Evolutionary conservation across 129 eudicot genomes (phyloP), one percentile per base, ranked within the genome.

Genomic region (Arctium minus): DNA sequence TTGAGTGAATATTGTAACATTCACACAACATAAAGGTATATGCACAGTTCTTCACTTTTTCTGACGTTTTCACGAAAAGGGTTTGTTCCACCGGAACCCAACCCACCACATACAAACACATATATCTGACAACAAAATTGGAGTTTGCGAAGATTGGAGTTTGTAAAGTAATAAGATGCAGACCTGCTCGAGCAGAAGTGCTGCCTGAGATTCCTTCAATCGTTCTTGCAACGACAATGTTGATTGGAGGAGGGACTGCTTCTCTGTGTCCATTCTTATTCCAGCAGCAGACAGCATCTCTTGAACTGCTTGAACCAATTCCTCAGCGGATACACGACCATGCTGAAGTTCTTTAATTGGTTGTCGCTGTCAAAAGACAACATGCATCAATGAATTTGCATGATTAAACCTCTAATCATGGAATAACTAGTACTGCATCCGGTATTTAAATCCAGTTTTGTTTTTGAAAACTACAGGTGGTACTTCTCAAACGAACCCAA

Each of bases 201-300:
- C 91, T 35, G 96, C 97, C 83, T 92, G 97, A 73, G 98, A 93
- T 68, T 96, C 99, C 81, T 92, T 87, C 39, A 96, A 87, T 77
- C 89, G 95, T 81, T 96, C 99, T 82, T 96, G 97, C 60, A 96
- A 84, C 32, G 98, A 92, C 83, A 96, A 86, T 53, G 98, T 87
- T 69, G 94, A 86, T 70, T 87, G 92, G 74, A 93, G 85, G 40
- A 96, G 91, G 9, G 97, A 85, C 81, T 90, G 97, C 85, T 88
- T 92, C 82, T 96, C 99, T 32, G 89, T 87, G 84, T 96, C 98
- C 91, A 96, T 88, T 87, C 86, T 87, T 46, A 96, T 86, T 71
- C 98, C 98, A 79, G 98, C 99, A 30, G 99, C 94, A 32, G 98
- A 92, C 76, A 96, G 89, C 99, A 96, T 93, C 86, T 96, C 99